Percentiles rank a stretch among this genome's conserved stretches.
These are phyloP conservation scores for Trapa bicornis DNA, from an alignment of 345 rosid species.

Conservation along the genomic window DNA sequence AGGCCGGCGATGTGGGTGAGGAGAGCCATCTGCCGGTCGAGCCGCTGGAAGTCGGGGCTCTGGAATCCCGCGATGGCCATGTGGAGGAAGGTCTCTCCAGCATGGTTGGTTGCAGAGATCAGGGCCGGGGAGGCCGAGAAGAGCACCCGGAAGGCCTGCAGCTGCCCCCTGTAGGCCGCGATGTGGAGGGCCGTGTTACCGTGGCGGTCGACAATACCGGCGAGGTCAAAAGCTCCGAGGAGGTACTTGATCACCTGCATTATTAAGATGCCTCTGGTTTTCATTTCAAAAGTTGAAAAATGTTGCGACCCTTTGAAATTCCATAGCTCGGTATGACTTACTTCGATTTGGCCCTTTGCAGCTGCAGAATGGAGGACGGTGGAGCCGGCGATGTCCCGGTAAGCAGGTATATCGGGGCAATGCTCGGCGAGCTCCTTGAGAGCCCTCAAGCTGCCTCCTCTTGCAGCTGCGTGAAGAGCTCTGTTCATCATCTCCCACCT, in stretches of 20 bases:
- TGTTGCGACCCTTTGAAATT: too few species aligned
- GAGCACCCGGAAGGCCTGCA: constrained; percentile 44
- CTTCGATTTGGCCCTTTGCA: constrained; percentile 70
- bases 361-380: constrained; percentile 89
- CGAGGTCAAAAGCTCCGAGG: constrained; percentile 33
- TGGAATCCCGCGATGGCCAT: constrained; percentile 66
- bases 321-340: constrained; percentile 8
- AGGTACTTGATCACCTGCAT: constrained; percentile 59
- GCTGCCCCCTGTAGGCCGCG: constrained; percentile 67
- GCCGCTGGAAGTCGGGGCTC: constrained; percentile 56
- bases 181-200: constrained; percentile 74
- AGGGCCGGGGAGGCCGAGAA: constrained; percentile 39
- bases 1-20: constrained; percentile 37
- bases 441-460: constrained; percentile 57
- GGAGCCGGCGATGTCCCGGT: constrained; percentile 66
- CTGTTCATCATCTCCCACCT: constrained; percentile 72
- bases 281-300: not conserved
- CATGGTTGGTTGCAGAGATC: constrained; percentile 37
- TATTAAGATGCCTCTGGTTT: not conserved
- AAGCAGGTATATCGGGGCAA: constrained; percentile 42
- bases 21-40: constrained; percentile 61
- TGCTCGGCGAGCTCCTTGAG: constrained; percentile 44
- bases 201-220: constrained; percentile 34
- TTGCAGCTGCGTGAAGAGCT: constrained; percentile 80
- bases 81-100: constrained; percentile 76